These are phyloP conservation scores for Fusarium humuli DNA, from an alignment of 2,329 filamentous ascomycete genomes.

Conservation along the genomic window DNA sequence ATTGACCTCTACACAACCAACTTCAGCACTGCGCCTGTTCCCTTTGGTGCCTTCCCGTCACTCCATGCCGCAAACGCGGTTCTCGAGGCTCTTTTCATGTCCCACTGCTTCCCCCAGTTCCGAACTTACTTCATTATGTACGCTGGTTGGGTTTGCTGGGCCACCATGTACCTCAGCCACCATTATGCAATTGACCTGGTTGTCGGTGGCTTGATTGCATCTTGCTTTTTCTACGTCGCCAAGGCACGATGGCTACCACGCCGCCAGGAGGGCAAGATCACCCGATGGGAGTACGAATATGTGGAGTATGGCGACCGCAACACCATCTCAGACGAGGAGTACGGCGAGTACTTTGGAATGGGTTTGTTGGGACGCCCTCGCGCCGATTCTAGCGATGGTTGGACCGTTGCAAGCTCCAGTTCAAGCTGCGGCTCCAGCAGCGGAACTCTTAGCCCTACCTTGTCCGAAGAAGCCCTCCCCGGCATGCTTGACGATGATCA, in stretches of 20 bases:
- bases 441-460: slow-evolving; percentile 62
- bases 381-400: slow-evolving; percentile 79
- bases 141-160: slow-evolving; percentile 96
- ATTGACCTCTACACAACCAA: slow-evolving; percentile 93
- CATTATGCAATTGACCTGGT: slow-evolving; percentile 97
- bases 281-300: slow-evolving; percentile 96
- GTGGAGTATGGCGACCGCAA: slow-evolving; percentile 80
- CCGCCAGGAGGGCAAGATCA: slow-evolving; percentile 84
- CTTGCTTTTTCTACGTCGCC: slow-evolving; percentile 83
- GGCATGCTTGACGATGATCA: slow-evolving; percentile 52
- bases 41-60: slow-evolving; percentile 95
- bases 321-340: slow-evolving; percentile 59
- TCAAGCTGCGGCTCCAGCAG: slow-evolving; percentile 69
- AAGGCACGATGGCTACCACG: slow-evolving; percentile 85
- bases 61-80: slow-evolving; percentile 91
- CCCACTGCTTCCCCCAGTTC: slow-evolving; percentile 87
- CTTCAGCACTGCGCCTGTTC: slow-evolving; percentile 89
- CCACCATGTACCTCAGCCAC: slow-evolving; percentile 97
- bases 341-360: slow-evolving; percentile 60
- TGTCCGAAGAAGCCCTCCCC: slow-evolving; percentile 58
- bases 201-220: slow-evolving; percentile 82
- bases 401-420: slow-evolving; percentile 87
- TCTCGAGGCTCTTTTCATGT: slow-evolving; percentile 91
- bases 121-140: slow-evolving; percentile 85
- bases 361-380: slow-evolving; percentile 58